Conservation (phyloP, 2,329 filamentous ascomycete species). For the Nemania sp. region DNA sequence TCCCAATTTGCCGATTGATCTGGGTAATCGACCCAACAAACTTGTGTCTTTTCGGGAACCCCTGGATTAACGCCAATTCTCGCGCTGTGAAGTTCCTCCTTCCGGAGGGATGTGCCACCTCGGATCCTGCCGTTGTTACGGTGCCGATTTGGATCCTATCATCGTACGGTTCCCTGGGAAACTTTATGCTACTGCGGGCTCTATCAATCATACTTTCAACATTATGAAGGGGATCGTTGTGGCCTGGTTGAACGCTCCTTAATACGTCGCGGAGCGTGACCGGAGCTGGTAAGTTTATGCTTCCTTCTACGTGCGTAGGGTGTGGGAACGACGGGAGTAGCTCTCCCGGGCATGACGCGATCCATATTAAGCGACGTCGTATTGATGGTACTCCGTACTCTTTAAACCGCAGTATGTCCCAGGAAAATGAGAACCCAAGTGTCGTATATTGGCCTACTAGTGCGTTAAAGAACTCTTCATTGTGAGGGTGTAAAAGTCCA, state of each 20-base stretch:
- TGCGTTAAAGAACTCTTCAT: conserved; percentile 64
- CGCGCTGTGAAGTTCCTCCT: conserved; percentile 70
- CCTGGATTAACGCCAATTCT: conserved; percentile 75
- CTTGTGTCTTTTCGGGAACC: conserved; percentile 70
- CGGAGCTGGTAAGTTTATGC: conserved; percentile 50
- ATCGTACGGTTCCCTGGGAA: conserved; percentile 56
- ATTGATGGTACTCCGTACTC: conserved; percentile 63
- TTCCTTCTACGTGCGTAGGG: conserved; percentile 65
- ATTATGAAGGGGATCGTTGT: conserved; percentile 54
- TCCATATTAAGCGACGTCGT: conserved; percentile 64
- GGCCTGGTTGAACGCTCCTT: conserved; percentile 41
- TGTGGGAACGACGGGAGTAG: conserved; percentile 72
- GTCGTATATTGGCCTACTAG: conserved; percentile 73
- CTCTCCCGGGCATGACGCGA: conserved; percentile 75
- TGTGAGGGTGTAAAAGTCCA: conserved; percentile 67
- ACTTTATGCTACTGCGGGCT: conserved; percentile 41
- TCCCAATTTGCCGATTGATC: conserved; percentile 76
- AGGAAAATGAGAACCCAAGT: conserved; percentile 75
- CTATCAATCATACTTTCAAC: conserved; percentile 32
- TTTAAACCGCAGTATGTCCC: conserved; percentile 68
- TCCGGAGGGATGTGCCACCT: conserved; percentile 74
- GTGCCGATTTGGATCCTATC: conserved; percentile 62
- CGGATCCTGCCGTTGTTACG: conserved; percentile 71
- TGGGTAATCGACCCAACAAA: conserved; percentile 59
- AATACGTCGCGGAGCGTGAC: conserved; percentile 59